Conservation (phyloP, 176 grass and related monocot species). For the Thalia dealbata region DNA sequence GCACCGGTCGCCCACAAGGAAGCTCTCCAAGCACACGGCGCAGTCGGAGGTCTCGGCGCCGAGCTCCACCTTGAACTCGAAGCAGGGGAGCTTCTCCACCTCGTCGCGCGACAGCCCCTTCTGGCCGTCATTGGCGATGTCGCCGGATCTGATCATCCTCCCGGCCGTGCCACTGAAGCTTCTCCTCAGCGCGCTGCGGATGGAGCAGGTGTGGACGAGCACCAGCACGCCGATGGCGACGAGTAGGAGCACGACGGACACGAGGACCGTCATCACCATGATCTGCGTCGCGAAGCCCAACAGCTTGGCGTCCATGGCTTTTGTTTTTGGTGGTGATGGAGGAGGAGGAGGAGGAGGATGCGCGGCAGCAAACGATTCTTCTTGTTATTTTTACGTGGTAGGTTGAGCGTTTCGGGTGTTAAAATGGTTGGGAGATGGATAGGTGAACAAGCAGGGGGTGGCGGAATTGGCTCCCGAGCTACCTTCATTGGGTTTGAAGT, state of each 20-base stretch:
- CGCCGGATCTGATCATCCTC: not conserved
- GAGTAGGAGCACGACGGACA: conserved; percentile 11
- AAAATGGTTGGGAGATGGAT: too few relatives aligned
- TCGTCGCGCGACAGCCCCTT: not conserved
- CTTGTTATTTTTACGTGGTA: too few relatives aligned
- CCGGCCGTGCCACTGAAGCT: not conserved
- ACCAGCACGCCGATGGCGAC: conserved; percentile 2
- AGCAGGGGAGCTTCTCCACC: too few relatives aligned
- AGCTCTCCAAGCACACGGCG: too few relatives aligned
- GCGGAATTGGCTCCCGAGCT: too few relatives aligned
- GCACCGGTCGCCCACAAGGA: too few relatives aligned
- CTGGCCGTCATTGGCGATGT: not conserved
- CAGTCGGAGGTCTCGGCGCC: too few relatives aligned
- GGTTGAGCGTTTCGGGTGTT: too few relatives aligned
- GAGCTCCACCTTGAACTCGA: too few relatives aligned
- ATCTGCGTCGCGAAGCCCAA: not conserved
- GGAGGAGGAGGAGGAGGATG: not conserved
- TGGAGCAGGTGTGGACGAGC: conserved; percentile 5
- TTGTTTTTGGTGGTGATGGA: not conserved
- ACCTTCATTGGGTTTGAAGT: too few relatives aligned
- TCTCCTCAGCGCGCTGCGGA: conserved; percentile 3
- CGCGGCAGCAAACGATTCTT: not conserved
- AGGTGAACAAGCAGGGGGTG: too few relatives aligned
- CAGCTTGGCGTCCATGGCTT: not conserved
- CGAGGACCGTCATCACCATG: conserved; percentile 16